Conservation (phyloP, 2,329 filamentous ascomycete species). For the Aspergillus hiratsukae region DNA sequence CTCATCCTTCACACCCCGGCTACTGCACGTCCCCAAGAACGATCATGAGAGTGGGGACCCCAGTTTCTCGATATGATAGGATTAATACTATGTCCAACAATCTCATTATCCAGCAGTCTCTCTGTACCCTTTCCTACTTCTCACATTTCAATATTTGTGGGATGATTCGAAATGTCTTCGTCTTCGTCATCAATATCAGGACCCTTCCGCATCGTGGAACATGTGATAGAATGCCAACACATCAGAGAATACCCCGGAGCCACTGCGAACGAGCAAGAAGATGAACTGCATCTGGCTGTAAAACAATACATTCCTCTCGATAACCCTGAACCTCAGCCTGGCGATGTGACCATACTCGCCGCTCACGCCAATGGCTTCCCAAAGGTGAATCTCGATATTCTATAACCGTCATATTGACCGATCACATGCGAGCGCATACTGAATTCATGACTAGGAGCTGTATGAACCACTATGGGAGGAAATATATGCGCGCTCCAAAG, state of each 20-base stretch:
- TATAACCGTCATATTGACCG: too few species aligned
- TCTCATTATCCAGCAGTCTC: too few species aligned
- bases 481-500: conserved; percentile 56
- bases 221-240: conserved; percentile 68
- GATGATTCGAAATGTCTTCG: conserved; percentile 20
- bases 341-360: conserved; percentile 79
- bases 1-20: conserved; percentile 2
- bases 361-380: conserved; percentile 90
- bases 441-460: conserved; percentile 59
- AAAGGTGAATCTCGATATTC: conserved; percentile 56
- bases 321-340: conserved; percentile 62
- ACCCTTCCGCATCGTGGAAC: conserved; percentile 60
- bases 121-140: not conserved
- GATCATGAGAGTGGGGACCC: not conserved
- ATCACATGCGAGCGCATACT: not conserved
- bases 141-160: not conserved
- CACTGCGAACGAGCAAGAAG: conserved; percentile 68
- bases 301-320: conserved; percentile 83
- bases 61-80: not conserved
- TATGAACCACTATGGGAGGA: conserved; percentile 93
- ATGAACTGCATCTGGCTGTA: conserved; percentile 66
- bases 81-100: not conserved
- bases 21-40: conserved; percentile 13
- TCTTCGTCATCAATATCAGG: conserved; percentile 44
- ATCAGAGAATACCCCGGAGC: conserved; percentile 76